These are phyloP conservation scores for Polytrichum commune DNA, from an alignment of 225 moss, liverwort and hornwort species.

Conservation along the genomic window DNA sequence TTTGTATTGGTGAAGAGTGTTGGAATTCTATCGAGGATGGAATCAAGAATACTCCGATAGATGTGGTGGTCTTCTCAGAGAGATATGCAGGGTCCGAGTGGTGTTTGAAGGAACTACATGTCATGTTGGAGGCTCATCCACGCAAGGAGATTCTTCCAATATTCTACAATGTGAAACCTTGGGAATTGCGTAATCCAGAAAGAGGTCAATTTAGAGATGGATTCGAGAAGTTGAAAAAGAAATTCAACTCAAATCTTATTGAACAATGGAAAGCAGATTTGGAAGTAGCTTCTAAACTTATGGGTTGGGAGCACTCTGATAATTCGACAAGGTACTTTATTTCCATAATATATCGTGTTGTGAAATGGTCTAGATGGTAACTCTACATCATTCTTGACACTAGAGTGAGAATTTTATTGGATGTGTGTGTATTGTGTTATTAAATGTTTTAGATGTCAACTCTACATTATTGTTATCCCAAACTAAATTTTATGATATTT, in stretches of 20 bases:
- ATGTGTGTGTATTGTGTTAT: too few relatives aligned
- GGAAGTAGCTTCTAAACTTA: background rate
- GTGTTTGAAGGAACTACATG: conserved; percentile 5
- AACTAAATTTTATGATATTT: background rate
- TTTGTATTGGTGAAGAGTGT: background rate
- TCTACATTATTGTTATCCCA: background rate
- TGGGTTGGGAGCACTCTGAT: conserved; percentile 2
- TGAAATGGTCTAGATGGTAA: background rate
- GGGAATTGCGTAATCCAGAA: background rate
- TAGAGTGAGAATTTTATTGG: too few relatives aligned
- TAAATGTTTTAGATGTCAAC: background rate
- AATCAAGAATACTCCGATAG: background rate
- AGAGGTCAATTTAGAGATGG: background rate
- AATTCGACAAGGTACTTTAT: background rate
- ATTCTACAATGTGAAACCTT: background rate
- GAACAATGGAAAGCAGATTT: conserved; percentile 4
- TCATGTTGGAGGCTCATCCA: background rate
- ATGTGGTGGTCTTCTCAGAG: background rate
- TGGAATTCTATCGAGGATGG: background rate
- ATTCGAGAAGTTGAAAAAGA: background rate
- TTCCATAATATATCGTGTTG: background rate
- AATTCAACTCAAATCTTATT: too few relatives aligned
- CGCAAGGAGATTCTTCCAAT: background rate
- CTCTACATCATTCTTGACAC: background rate
- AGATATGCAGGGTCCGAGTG: background rate